These are phyloP conservation scores for Candida jianshihensis DNA, from an alignment of 805 yeast species.

Conservation along the genomic window DNA sequence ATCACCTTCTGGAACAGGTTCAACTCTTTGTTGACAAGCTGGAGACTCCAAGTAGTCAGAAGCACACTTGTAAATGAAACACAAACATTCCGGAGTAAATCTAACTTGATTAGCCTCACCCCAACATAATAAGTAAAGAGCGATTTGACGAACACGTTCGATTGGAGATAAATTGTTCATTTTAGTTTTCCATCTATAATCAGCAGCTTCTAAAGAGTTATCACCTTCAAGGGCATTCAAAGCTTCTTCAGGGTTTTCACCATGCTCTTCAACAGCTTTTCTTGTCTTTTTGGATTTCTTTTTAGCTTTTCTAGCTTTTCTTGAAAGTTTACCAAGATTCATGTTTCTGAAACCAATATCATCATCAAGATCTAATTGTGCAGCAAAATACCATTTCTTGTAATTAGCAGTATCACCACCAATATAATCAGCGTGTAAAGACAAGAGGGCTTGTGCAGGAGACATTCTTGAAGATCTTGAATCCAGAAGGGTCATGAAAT, in stretches of 20 bases:
- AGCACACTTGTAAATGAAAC: constrained; percentile 94
- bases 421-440: constrained; percentile 80
- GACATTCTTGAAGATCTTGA: constrained; percentile 86
- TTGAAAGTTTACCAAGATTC: constrained; percentile 67
- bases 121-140: constrained; percentile 72
- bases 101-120: constrained; percentile 94
- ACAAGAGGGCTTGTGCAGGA: constrained; percentile 77
- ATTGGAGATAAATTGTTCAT: constrained; percentile 69
- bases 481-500: constrained; percentile 77
- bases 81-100: constrained; percentile 82
- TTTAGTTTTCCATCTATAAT: constrained; percentile 74
- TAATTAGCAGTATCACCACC: constrained; percentile 85
- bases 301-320: constrained; percentile 75
- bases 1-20: constrained; percentile 83
- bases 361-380: constrained; percentile 81
- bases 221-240: constrained; percentile 71
- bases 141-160: constrained; percentile 73
- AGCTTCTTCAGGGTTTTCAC: constrained; percentile 52
- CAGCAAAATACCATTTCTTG: constrained; percentile 85
- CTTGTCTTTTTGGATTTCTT: constrained; percentile 75
- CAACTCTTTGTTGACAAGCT: constrained; percentile 80
- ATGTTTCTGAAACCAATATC: constrained; percentile 78
- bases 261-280: constrained; percentile 61
- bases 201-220: constrained; percentile 77
- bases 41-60: constrained; percentile 84